Evolutionary conservation across 352 stramenopile species (phyloP).

Genomic region (Phytophthora agathidicida): DNA sequence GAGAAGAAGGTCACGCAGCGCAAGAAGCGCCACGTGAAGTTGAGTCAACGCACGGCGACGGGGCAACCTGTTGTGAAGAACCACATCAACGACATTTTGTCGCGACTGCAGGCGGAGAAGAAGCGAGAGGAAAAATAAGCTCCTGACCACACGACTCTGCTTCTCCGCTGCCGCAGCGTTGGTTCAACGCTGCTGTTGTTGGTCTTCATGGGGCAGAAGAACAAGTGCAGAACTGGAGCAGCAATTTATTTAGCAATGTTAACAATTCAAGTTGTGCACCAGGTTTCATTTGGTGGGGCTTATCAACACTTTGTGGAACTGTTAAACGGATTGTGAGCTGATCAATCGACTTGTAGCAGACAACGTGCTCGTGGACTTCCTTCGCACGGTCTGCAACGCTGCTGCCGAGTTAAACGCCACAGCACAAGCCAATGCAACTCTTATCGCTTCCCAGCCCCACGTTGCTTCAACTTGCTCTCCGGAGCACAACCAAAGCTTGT

Average conservation of each 20-base stretch:
- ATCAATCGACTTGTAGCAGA: background rate
- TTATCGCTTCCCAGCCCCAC: conserved; percentile 2
- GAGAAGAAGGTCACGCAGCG: conserved; percentile 81
- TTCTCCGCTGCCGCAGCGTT: background rate
- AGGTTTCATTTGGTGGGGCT: conserved; percentile 8
- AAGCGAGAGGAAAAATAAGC: conserved; percentile 36
- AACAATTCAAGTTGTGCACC: conserved; percentile 28
- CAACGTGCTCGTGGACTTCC: no score
- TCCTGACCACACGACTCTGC: conserved; percentile 1
- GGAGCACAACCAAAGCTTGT: conserved; percentile 11
- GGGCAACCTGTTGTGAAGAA: conserved; percentile 87
- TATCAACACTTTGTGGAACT: conserved; percentile 1
- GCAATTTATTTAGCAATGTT: conserved; percentile 36
- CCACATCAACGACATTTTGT: conserved; percentile 85
- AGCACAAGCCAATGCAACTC: background rate
- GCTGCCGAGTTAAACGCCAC: no score
- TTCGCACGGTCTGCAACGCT: no score
- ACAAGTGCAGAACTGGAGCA: conserved; percentile 1
- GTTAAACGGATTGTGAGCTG: conserved; percentile 24
- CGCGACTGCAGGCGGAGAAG: conserved; percentile 68
- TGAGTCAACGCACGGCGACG: conserved; percentile 78
- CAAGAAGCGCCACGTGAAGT: conserved; percentile 90
- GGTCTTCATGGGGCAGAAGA: background rate
- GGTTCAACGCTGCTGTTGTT: background rate
- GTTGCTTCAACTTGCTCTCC: conserved; percentile 20